Conservation (phyloP, 768 basidiomycete genomes). For the Paxillus ammoniavirescens region DNA sequence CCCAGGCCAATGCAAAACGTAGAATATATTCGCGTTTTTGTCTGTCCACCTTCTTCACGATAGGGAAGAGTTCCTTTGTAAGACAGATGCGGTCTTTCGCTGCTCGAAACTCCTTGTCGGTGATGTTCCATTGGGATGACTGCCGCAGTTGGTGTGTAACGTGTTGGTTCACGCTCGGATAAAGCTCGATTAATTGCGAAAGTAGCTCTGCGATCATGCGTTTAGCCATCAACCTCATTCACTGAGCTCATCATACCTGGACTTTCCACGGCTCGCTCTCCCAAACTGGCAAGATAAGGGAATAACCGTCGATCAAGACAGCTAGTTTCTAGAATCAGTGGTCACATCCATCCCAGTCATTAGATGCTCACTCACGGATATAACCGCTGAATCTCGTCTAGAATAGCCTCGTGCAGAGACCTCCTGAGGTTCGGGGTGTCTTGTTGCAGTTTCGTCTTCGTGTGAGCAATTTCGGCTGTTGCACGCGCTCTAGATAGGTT, state of each 20-base stretch:
- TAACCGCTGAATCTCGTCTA: slow-evolving; percentile 16
- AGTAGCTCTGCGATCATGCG: slow-evolving; percentile 9
- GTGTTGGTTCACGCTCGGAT: slow-evolving; percentile 14
- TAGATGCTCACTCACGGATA: slow-evolving; percentile 23
- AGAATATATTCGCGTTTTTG: not conserved
- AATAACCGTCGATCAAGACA: slow-evolving; percentile 19
- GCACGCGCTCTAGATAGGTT: not conserved
- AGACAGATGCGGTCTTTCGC: slow-evolving; percentile 17
- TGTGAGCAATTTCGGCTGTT: not conserved
- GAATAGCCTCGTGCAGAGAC: slow-evolving; percentile 22
- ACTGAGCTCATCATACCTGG: not conserved
- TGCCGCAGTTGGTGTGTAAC: not conserved
- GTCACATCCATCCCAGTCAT: not conserved
- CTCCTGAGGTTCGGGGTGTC: slow-evolving; percentile 10
- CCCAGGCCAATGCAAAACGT: slow-evolving; percentile 1
- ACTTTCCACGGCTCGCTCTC: not conserved
- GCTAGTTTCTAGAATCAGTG: slow-evolving; percentile 2
- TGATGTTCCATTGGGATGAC: slow-evolving; percentile 2
- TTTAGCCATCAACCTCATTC: not conserved
- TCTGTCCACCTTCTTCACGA: not conserved
- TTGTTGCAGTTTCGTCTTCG: not conserved
- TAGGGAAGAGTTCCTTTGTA: slow-evolving; percentile 1
- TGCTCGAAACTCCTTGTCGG: slow-evolving; percentile 3
- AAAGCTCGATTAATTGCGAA: not conserved
- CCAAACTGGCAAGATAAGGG: not conserved